These are phyloP conservation scores for Trapa incisa DNA, from an alignment of 345 rosid genomes.

Conservation along the genomic window DNA sequence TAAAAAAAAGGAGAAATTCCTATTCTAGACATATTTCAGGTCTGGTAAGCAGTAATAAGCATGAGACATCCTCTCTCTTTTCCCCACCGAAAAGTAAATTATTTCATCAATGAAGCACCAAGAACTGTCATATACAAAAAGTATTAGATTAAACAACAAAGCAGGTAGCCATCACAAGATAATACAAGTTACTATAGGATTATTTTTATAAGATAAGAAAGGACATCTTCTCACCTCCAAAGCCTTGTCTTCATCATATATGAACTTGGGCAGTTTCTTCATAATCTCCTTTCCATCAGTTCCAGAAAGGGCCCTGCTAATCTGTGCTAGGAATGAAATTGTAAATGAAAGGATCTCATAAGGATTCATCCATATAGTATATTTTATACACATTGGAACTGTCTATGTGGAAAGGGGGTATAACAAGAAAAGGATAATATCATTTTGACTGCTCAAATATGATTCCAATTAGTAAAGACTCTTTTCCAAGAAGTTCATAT, in stretches of 20 bases:
- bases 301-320: slow-evolving; percentile 74
- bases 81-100: too few species aligned
- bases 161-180: background rate
- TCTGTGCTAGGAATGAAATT: slow-evolving; percentile 23
- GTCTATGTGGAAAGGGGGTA: background rate
- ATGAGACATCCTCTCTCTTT: background rate
- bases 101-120: too few species aligned
- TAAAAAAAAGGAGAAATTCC: background rate
- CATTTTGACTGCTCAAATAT: background rate
- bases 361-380: background rate
- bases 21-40: background rate
- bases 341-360: background rate
- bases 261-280: slow-evolving; percentile 92
- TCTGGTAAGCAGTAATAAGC: background rate
- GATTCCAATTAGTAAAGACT: background rate
- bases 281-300: slow-evolving; percentile 72
- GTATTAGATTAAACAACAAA: background rate
- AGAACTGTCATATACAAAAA: too few species aligned
- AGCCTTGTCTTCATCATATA: slow-evolving; percentile 92
- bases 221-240: slow-evolving; percentile 48
- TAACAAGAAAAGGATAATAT: background rate
- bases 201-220: background rate
- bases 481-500: background rate
- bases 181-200: background rate
- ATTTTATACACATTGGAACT: background rate